Evolutionary conservation across 805 yeast genomes (phyloP), one percentile per base, ranked within the genome.

Genomic region (Allodekkera sacchari): DNA sequence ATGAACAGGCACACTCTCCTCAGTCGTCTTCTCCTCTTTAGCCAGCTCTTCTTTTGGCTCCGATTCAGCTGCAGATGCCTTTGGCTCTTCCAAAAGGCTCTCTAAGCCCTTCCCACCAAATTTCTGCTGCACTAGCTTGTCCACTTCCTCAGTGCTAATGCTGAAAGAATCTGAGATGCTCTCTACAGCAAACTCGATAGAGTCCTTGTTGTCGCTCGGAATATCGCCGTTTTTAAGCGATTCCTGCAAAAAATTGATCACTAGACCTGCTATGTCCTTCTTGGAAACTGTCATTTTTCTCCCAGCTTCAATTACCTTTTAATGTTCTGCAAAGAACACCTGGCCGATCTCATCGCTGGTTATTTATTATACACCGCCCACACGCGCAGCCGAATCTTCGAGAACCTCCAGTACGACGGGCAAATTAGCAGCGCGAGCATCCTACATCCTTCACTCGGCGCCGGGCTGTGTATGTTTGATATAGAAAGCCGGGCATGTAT

Each of bases 161-260:
- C 66, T 77, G 53, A 80, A 89, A 8, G 94, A 85, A 47, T 88
- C 97, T 16, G 83, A 74, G 36, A 92, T 74, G 63, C 96, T 85
- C 51, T 85, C 95, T 43, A 87, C 71, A 38, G 97, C 97, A 31
- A 89, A 94, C 43, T 87, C 96, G 45, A 89, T 66, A 7, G 96
- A 84, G 45, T 92, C 97, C 35, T 69, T 68, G 52, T 77, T 83
- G 42, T 89, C 97, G 40, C 77, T 82, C 22, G 79, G 59, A 28
- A 88, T 71, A 26, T 71, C 70, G 26, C 83, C 82, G 40, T 69
- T 67, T 28, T 67, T 52, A 13, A 81, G 71, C 8, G 83, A 59
- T 12, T 62, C 47, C 45, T 72, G 68, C 45, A 92, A 67, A 55
- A 78, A 89, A 38, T 75, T 72, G 27, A 85, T 77, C 43, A 89